phyloP scores from a whole-genome alignment of 2,329 filamentous ascomycete genomes.

The Lachnellula cervina region DNA sequence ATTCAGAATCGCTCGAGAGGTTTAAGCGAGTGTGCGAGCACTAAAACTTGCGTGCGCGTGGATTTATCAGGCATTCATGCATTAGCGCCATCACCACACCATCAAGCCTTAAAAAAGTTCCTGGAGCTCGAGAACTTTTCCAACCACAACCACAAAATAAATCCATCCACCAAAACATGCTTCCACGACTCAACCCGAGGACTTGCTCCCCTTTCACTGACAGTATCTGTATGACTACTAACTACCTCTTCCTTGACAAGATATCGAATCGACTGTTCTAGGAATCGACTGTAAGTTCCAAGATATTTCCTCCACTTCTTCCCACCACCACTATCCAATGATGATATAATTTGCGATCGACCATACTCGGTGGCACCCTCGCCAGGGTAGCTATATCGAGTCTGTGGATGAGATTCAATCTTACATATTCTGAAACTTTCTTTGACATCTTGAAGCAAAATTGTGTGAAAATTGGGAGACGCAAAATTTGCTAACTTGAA shows the following conservation, averaged over 20 bases:
- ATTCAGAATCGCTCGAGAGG: constrained; percentile 13
- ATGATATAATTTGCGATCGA: constrained; percentile 99
- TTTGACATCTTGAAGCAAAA: constrained; percentile 2
- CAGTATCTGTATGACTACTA: too few species aligned
- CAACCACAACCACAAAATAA: constrained; percentile 2
- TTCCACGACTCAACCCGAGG: background rate
- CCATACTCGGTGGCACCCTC: constrained; percentile 76
- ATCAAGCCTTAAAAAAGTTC: background rate
- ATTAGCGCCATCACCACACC: constrained; percentile 8
- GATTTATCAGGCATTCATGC: constrained; percentile 9
- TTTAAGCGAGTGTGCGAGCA: constrained; percentile 10
- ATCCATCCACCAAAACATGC: background rate
- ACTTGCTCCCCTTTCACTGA: background rate
- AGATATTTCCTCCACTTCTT: constrained; percentile 5
- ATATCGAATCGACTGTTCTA: background rate
- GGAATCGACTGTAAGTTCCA: constrained; percentile 4
- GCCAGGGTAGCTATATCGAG: constrained; percentile 83
- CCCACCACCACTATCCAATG: constrained; percentile 44
- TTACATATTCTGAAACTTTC: constrained; percentile 93
- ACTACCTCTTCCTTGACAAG: background rate
- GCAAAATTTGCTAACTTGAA: constrained; percentile 12
- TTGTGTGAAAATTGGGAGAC: background rate
- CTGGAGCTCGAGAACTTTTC: constrained; percentile 7
- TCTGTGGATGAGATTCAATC: constrained; percentile 83
- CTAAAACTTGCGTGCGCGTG: constrained; percentile 13